These are phyloP conservation scores for Hymenotorrendiella dingleyae DNA, from an alignment of 2,329 filamentous ascomycete species.

Conservation along the genomic window DNA sequence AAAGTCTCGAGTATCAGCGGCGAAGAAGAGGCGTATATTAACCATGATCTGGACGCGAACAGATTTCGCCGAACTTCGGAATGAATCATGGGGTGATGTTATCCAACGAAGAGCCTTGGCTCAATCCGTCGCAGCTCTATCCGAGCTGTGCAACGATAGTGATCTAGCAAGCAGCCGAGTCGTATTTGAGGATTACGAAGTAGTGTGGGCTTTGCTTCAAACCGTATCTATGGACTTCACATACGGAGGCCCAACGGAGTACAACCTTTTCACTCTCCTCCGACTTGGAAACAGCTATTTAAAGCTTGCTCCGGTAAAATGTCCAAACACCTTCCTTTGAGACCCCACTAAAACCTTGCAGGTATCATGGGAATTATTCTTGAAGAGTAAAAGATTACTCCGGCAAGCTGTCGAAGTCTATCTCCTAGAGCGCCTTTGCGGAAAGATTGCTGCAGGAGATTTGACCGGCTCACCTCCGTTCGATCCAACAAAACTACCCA, in stretches of 20 bases:
- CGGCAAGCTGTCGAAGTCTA: constrained; percentile 23
- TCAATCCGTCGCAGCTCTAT: constrained; percentile 3
- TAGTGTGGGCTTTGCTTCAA: constrained; percentile 17
- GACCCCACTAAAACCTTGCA: constrained; percentile 1
- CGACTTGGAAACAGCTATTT: constrained; percentile 14
- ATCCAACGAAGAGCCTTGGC: constrained; percentile 7
- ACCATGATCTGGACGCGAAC: constrained; percentile 9
- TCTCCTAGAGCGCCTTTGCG: constrained; percentile 19
- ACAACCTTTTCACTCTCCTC: constrained; percentile 18
- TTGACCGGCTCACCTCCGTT: constrained; percentile 14
- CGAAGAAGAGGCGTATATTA: constrained; percentile 17
- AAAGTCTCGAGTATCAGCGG: constrained; percentile 15
- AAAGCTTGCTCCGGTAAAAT: constrained; percentile 8
- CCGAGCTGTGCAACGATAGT: not conserved
- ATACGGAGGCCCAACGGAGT: constrained; percentile 16
- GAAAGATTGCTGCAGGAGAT: constrained; percentile 15
- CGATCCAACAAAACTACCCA: constrained; percentile 7
- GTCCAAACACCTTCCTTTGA: not conserved
- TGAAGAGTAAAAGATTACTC: constrained; percentile 13
- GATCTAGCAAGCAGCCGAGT: not conserved
- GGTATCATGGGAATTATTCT: constrained; percentile 18
- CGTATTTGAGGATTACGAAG: constrained; percentile 16
- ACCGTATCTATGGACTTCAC: constrained; percentile 15
- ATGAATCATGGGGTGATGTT: constrained; percentile 12
- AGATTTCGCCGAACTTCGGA: constrained; percentile 12